Percentiles rank a stretch among this genome's conserved stretches.
These are phyloP conservation scores for Malus asiatica DNA, from an alignment of 306 rosid genomes.

Conservation along the genomic window DNA sequence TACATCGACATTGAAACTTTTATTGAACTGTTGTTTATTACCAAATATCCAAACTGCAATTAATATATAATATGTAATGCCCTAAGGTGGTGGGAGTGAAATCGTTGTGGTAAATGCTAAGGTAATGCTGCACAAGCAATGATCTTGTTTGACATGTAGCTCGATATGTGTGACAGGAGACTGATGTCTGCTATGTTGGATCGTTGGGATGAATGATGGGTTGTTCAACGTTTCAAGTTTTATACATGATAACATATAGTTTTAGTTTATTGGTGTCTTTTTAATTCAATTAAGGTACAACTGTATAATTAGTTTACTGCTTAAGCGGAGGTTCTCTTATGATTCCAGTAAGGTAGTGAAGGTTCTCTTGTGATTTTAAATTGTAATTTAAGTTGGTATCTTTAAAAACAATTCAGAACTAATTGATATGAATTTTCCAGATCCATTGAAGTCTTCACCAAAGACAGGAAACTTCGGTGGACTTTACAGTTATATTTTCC, in stretches of 20 bases:
- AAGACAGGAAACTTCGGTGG: neutral
- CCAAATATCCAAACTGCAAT: neutral
- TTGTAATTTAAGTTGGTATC: neutral
- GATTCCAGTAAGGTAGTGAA: neutral
- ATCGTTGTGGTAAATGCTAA: neutral
- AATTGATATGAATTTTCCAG: neutral
- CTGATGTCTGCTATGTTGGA: neutral
- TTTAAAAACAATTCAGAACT: neutral
- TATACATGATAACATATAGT: neutral
- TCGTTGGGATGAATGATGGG: neutral
- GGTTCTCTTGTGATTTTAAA: neutral
- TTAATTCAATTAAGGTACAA: neutral
- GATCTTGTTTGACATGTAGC: neutral
- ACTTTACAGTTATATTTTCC: neutral
- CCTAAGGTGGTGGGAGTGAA: neutral
- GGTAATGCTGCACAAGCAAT: neutral
- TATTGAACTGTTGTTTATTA: neutral
- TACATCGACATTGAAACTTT: neutral
- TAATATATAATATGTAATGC: neutral
- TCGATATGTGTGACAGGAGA: neutral
- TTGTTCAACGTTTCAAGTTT: neutral
- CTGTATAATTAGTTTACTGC: neutral
- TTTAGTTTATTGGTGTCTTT: neutral
- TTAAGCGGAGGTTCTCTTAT: neutral
- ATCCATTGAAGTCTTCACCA: neutral